These are phyloP conservation scores for Arthrobotrys entomopaga DNA, from an alignment of 2,329 filamentous ascomycete species.

Conservation along the genomic window DNA sequence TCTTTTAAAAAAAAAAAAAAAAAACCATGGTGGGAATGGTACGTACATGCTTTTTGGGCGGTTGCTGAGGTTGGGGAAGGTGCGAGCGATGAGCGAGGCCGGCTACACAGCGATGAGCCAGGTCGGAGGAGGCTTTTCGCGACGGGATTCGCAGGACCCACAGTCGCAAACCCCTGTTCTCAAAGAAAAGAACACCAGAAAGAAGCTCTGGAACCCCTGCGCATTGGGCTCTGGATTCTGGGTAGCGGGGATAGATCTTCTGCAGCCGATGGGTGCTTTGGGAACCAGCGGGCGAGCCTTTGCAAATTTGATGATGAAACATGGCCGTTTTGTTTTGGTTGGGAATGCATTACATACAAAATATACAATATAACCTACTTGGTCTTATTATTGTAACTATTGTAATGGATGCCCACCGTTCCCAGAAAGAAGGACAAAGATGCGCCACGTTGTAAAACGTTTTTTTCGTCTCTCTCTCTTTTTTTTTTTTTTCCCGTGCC, in stretches of 20 bases:
- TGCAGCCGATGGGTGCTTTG: conserved; percentile 50
- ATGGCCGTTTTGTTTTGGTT: conserved; percentile 42
- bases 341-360: too few relatives aligned
- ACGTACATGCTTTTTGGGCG: background rate
- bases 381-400: too few relatives aligned
- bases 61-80: conserved; percentile 26
- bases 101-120: too few relatives aligned
- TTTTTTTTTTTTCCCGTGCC: conserved; percentile 25
- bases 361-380: conserved; percentile 16
- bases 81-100: background rate
- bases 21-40: background rate
- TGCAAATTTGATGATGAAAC: too few relatives aligned
- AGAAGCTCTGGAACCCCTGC: conserved; percentile 42
- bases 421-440: conserved; percentile 26
- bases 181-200: conserved; percentile 32
- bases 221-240: conserved; percentile 40
- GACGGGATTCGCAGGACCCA: conserved; percentile 25
- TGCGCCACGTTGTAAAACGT: conserved; percentile 55
- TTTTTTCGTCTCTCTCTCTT: conserved; percentile 44
- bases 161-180: conserved; percentile 19
- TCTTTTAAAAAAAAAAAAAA: background rate
- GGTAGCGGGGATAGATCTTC: conserved; percentile 49
- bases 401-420: conserved; percentile 17
- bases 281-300: conserved; percentile 14
- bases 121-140: conserved; percentile 14